phyloP scores from a whole-genome alignment of 768 basidiomycete species.

The Pleurotus eryngii region DNA sequence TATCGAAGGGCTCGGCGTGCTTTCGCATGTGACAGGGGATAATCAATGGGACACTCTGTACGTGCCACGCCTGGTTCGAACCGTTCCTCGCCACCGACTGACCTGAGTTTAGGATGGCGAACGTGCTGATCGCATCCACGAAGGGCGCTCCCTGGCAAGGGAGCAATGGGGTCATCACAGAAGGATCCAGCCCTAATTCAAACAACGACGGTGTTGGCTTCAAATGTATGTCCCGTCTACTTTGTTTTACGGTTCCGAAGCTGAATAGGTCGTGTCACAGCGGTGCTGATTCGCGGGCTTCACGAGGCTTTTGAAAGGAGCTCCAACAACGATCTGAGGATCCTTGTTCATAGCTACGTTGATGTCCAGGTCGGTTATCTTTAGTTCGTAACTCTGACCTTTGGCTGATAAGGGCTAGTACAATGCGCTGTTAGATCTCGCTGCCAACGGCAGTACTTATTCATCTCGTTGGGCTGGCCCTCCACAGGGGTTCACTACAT shows the following conservation, averaged over 20 bases:
- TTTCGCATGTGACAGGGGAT: conserved; percentile 40
- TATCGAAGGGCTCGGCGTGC: conserved; percentile 47
- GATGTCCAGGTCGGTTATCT: conserved; percentile 42
- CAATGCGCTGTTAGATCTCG: conserved; percentile 47
- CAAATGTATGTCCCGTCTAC: conserved; percentile 34
- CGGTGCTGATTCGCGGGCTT: conserved; percentile 45
- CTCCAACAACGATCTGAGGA: conserved; percentile 32
- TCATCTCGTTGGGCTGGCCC: conserved; percentile 48
- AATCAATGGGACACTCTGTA: conserved; percentile 39
- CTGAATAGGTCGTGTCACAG: conserved; percentile 13
- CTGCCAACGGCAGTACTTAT: conserved; percentile 39
- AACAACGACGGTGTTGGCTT: conserved; percentile 51
- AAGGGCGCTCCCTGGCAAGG: conserved; percentile 47
- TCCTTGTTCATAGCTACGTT: conserved; percentile 44
- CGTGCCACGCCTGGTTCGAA: conserved; percentile 11
- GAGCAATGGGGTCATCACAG: conserved; percentile 48
- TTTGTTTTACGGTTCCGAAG: not conserved
- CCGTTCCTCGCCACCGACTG: not conserved
- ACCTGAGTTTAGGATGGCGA: conserved; percentile 26
- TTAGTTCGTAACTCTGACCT: not conserved
- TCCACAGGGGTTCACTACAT: conserved; percentile 40
- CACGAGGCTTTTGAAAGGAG: conserved; percentile 42
- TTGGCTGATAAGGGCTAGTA: conserved; percentile 25
- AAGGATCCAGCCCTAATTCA: conserved; percentile 36
- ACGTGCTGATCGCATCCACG: conserved; percentile 35